Conservation (phyloP, 345 rosid species). For the Syzygium grande region DNA sequence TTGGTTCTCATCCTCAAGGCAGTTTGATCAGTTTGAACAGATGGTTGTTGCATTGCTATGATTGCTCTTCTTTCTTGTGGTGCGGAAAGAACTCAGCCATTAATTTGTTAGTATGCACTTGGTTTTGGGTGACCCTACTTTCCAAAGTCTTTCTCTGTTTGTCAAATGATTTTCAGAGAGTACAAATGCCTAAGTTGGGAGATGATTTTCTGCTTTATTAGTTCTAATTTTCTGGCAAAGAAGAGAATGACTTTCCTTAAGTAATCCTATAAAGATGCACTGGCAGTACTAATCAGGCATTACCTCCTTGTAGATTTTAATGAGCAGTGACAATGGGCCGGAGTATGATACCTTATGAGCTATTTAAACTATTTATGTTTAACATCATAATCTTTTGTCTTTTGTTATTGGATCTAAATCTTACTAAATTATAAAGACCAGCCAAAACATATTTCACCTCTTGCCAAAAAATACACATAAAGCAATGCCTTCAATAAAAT, state of each 20-base stretch:
- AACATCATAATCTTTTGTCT: background rate
- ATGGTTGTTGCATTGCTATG: background rate
- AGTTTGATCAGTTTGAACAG: background rate
- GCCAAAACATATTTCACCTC: background rate
- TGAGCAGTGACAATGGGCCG: background rate
- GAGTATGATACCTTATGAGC: background rate
- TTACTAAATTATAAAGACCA: background rate
- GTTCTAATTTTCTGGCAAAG: background rate
- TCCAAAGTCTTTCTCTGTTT: background rate
- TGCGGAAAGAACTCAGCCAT: background rate
- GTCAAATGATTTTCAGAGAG: background rate
- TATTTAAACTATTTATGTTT: background rate
- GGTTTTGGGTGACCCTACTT: background rate
- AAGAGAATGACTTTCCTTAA: background rate
- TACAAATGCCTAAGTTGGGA: background rate
- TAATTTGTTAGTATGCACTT: background rate
- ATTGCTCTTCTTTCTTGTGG: background rate
- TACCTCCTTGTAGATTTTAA: background rate
- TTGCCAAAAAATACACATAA: background rate
- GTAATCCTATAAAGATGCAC: background rate
- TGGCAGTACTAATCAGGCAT: background rate
- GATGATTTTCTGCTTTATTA: background rate
- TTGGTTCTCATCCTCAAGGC: background rate
- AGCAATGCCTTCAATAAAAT: background rate
- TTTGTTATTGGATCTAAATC: background rate